phyloP scores from a whole-genome alignment of 768 basidiomycete genomes.

The Mycena albidolilacea region DNA sequence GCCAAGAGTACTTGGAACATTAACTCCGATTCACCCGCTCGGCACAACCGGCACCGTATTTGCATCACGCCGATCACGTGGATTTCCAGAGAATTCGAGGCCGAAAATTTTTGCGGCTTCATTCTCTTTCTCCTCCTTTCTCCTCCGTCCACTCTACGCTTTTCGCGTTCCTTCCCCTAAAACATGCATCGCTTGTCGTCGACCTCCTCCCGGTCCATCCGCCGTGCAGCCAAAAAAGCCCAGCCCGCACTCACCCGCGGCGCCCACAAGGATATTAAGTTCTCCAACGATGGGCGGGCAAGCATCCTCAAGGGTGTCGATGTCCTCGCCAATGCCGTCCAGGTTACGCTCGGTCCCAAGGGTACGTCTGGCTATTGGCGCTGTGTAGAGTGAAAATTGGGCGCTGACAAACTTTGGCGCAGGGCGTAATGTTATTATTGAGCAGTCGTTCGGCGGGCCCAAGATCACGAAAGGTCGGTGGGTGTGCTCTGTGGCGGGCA shows the following conservation, averaged over 20 bases:
- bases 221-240: slow-evolving; percentile 73
- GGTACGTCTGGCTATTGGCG: slow-evolving; percentile 59
- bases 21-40: too few relatives aligned
- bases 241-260: slow-evolving; percentile 73
- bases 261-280: slow-evolving; percentile 96
- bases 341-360: slow-evolving; percentile 97
- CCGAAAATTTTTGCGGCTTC: slow-evolving; percentile 13
- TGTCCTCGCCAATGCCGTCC: slow-evolving; percentile 96
- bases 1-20: too few relatives aligned
- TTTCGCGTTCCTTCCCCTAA: slow-evolving; percentile 26
- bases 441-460: slow-evolving; percentile 90
- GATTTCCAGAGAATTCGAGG: slow-evolving; percentile 6
- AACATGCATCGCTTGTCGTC: slow-evolving; percentile 83
- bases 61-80: too few relatives aligned
- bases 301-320: slow-evolving; percentile 97
- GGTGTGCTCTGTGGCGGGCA: background rate
- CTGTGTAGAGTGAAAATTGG: background rate
- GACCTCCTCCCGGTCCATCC: slow-evolving; percentile 77
- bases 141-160: slow-evolving; percentile 32
- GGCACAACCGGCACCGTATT: too few relatives aligned
- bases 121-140: background rate
- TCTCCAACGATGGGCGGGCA: slow-evolving; percentile 95
- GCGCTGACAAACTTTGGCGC: slow-evolving; percentile 30
- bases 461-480: slow-evolving; percentile 94
- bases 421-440: slow-evolving; percentile 99